Conservation (phyloP, 148 eudicot genomes). For the Euryodendron excelsum region DNA sequence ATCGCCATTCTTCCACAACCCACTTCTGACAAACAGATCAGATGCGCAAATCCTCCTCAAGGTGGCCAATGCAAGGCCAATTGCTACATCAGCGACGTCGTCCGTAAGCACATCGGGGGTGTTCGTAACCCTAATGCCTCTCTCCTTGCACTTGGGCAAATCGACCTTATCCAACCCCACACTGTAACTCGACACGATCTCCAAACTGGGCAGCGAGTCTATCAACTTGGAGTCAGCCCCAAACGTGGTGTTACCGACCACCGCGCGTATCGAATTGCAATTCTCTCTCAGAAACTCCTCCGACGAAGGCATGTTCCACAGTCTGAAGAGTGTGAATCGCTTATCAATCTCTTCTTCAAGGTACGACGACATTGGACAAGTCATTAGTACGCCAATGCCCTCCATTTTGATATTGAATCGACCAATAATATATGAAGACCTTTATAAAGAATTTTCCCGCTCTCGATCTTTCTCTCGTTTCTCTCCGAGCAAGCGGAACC, state of each 20-base stretch:
- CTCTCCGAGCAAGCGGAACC: too few species aligned
- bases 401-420: background rate
- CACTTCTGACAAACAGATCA: slow-evolving; percentile 46
- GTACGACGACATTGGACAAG: background rate
- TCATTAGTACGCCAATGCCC: background rate
- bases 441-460: too few species aligned
- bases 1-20: slow-evolving; percentile 41
- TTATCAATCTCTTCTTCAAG: background rate
- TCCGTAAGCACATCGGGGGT: slow-evolving; percentile 67
- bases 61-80: slow-evolving; percentile 45
- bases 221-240: slow-evolving; percentile 58
- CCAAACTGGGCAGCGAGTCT: slow-evolving; percentile 53
- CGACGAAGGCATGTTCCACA: background rate
- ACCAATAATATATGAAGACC: too few species aligned
- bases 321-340: slow-evolving; percentile 20
- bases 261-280: slow-evolving; percentile 37
- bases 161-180: slow-evolving; percentile 72
- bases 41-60: slow-evolving; percentile 48
- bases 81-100: slow-evolving; percentile 64
- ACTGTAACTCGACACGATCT: slow-evolving; percentile 60
- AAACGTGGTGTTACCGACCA: slow-evolving; percentile 40
- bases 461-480: too few species aligned
- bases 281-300: slow-evolving; percentile 26
- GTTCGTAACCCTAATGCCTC: slow-evolving; percentile 64
- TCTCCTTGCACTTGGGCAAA: slow-evolving; percentile 44